Evolutionary conservation across 768 basidiomycete species (phyloP).

Genomic region (Boletus sensibilis): DNA sequence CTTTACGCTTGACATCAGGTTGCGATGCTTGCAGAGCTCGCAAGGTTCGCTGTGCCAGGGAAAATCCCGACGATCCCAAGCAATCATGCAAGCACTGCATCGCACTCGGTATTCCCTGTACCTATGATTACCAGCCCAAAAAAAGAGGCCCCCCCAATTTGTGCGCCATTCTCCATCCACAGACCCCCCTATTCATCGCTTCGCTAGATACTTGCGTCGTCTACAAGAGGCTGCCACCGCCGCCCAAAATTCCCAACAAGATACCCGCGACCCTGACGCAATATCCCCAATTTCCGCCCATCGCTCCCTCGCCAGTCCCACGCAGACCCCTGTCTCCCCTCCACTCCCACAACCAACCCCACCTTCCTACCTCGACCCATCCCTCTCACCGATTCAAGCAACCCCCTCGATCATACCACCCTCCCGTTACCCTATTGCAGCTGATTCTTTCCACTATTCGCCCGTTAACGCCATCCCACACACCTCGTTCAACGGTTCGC

Average conservation of each 20-base stretch:
- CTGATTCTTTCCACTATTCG: slow-evolving; percentile 63
- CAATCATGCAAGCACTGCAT: slow-evolving; percentile 86
- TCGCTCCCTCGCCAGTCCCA: slow-evolving; percentile 43
- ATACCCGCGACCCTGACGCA: slow-evolving; percentile 40
- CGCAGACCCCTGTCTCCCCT: slow-evolving; percentile 47
- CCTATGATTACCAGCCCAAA: slow-evolving; percentile 91
- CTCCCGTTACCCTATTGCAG: slow-evolving; percentile 68
- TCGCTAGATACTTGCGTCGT: slow-evolving; percentile 66
- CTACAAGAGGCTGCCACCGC: slow-evolving; percentile 74
- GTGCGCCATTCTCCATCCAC: slow-evolving; percentile 42
- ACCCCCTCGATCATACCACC: slow-evolving; percentile 48
- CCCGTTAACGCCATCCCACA: slow-evolving; percentile 34
- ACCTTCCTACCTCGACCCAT: slow-evolving; percentile 51
- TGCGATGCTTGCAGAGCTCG: slow-evolving; percentile 86
- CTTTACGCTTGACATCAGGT: slow-evolving; percentile 45
- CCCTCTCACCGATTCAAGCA: slow-evolving; percentile 42
- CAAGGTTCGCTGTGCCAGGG: slow-evolving; percentile 82
- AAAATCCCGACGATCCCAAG: slow-evolving; percentile 73
- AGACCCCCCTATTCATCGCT: not conserved
- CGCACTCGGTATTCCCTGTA: slow-evolving; percentile 78
- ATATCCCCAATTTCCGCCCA: slow-evolving; percentile 47
- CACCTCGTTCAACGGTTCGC: slow-evolving; percentile 40
- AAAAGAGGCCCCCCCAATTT: slow-evolving; percentile 91
- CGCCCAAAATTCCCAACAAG: slow-evolving; percentile 32
- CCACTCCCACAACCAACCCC: slow-evolving; percentile 26